Percentiles rank a stretch among this genome's conserved stretches.
These are phyloP conservation scores for Flaveria linearis DNA, from an alignment of 129 eudicot species.

Conservation along the genomic window DNA sequence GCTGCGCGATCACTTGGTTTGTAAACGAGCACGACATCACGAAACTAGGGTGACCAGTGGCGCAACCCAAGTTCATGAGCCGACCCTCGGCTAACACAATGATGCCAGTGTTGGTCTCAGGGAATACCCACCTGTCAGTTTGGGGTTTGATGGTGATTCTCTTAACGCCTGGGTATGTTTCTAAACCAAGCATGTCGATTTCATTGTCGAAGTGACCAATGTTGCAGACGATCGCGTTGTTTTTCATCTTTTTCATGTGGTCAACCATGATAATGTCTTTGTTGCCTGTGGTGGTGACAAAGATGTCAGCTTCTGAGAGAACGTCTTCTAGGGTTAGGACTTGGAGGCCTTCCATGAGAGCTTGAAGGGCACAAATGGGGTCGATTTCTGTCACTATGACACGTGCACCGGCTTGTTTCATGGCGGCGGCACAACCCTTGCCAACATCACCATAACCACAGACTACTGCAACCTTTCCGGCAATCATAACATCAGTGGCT, in stretches of 20 bases:
- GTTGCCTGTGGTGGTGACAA: slow-evolving; percentile 54
- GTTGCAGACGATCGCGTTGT: slow-evolving; percentile 56
- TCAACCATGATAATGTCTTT: slow-evolving; percentile 56
- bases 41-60: slow-evolving; percentile 56
- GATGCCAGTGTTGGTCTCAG: slow-evolving; percentile 38
- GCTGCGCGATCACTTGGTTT: slow-evolving; percentile 54
- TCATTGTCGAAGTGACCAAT: slow-evolving; percentile 56
- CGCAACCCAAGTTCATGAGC: slow-evolving; percentile 53
- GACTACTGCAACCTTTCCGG: slow-evolving; percentile 44
- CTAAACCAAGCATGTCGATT: slow-evolving; percentile 51
- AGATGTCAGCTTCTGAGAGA: slow-evolving; percentile 45
- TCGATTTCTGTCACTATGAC: slow-evolving; percentile 56
- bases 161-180: slow-evolving; percentile 43
- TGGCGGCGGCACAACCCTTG: slow-evolving; percentile 54
- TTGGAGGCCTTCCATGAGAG: slow-evolving; percentile 50
- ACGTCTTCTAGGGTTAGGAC: slow-evolving; percentile 51
- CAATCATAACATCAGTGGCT: slow-evolving; percentile 58
- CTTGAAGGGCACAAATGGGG: slow-evolving; percentile 56
- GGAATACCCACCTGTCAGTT: slow-evolving; percentile 51
- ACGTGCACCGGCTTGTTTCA: slow-evolving; percentile 58
- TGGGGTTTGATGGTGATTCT: slow-evolving; percentile 52
- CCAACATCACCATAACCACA: slow-evolving; percentile 51
- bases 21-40: slow-evolving; percentile 62
- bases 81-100: slow-evolving; percentile 44
- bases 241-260: slow-evolving; percentile 49